Base-by-base conservation (phyloP, 2,329 filamentous ascomycete species). In the Claviceps lovelessii region DNA sequence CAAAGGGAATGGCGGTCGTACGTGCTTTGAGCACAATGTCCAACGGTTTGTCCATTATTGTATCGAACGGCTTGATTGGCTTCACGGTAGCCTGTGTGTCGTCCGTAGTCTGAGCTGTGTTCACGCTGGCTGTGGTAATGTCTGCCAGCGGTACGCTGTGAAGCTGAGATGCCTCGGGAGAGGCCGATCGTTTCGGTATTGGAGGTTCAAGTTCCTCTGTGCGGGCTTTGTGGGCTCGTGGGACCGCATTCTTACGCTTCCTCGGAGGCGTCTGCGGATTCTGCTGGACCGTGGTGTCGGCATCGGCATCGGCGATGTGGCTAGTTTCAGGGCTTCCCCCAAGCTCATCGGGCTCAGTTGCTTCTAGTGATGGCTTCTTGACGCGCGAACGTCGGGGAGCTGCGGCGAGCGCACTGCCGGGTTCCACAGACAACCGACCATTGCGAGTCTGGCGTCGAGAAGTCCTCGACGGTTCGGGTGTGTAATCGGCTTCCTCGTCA, bases 11-110 rank as follows among this genome's bases (percentile, higher is more conserved):
- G 2, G 81, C 77, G 64, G 85, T 75, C 39, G 85, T 86, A 57
- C 90, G 84, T 50, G 90, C 88, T 70, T 94, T 91, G 56, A 95
- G 76, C 51, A 95, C 83, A 61, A 97, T 95, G 63, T 96, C 91
- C 85, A 95, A 90, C 0, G 91, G 91, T 67, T 82, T 88, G 65
- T 95, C 90, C 61, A 95, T 71, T 56, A 88, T 76, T 0, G 88
- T 87, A 61, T 88, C 81, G 71, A 88, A 83, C 2, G 88, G 76
- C 60, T 84, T 87, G 63, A 91, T 80, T 44, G 86, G 85, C 67
- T 86, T 86, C 49, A 84, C 71, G 1, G 79, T 74, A 15, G 63
- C 61, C 51, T 62, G 62, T 0, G 64, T 65, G 4, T 67, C 61
- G 47, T 71, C 68, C 6, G 58, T 42, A 11, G 53, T 58, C 17